Evolutionary conservation across 1,284 basidiomycete species (phyloP).

Genomic region (Erythrobasidium hasegawianum): DNA sequence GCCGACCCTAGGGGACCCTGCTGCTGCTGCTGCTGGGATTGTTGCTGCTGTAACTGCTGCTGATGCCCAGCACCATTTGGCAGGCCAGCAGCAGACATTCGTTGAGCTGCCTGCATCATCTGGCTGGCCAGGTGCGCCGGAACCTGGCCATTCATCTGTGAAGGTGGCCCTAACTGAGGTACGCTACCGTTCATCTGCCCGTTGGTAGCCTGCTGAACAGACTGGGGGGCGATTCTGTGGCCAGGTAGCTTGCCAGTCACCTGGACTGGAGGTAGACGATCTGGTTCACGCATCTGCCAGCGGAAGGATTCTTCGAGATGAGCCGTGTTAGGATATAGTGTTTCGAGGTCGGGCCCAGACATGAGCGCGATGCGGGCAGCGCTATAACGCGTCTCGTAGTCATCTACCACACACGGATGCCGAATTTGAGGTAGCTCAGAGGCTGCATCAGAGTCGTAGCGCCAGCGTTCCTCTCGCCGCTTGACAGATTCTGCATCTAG

Average conservation of each 20-base stretch:
- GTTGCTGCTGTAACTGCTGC: conserved; percentile 16
- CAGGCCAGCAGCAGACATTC: no score
- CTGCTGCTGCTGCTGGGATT: conserved; percentile 4
- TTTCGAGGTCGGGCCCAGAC: conserved; percentile 37
- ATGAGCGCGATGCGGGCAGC: conserved; percentile 38
- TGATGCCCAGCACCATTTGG: not conserved
- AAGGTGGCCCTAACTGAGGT: no score
- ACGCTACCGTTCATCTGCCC: not conserved
- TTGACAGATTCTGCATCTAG: conserved; percentile 47
- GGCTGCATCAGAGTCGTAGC: conserved; percentile 56
- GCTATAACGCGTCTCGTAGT: conserved; percentile 41
- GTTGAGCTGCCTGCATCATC: not conserved
- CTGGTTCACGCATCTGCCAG: conserved; percentile 39
- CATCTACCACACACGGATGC: conserved; percentile 42
- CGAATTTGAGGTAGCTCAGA: conserved; percentile 41
- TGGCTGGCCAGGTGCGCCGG: not conserved
- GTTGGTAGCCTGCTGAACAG: not conserved
- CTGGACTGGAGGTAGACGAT: conserved; percentile 37
- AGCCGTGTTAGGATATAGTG: conserved; percentile 36
- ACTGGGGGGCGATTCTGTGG: conserved; percentile 12
- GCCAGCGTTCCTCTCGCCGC: conserved; percentile 58
- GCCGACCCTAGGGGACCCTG: not conserved
- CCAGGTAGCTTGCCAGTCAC: conserved; percentile 39
- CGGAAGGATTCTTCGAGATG: conserved; percentile 43
- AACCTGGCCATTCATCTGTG: no score